Base-by-base conservation (phyloP, 2,329 filamentous ascomycete species). In the Elsinoe australis region DNA sequence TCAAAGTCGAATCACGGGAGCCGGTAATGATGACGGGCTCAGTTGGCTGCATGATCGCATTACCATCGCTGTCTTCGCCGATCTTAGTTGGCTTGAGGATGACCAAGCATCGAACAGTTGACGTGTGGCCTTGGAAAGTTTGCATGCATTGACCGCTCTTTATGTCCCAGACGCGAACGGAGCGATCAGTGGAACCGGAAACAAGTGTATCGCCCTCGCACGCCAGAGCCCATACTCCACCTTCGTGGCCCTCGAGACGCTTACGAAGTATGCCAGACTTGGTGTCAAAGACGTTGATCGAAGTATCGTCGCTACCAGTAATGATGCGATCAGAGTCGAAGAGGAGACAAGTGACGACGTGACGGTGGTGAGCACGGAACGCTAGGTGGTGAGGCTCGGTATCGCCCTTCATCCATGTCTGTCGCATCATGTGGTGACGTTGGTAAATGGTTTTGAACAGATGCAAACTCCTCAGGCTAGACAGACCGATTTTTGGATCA, bases 151-250 rank as follows among this genome's bases (percentile, higher is more conserved):
- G 78, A 0, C 89, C 92, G 58, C 84, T 84, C 61, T 94, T 87
- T 54, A 98, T 95, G 62, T 98, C 90, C 92, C 92, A 98, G 0
- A 98, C 90, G n/a, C 92, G 82, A n/a, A 98, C 92, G 8, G 92
- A 94, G 38, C 92, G 78, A 66, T 98, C 92, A 0, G 92, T 98
- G 5, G 89, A 95, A 2, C 92, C 92, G 12, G 92, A 98, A 2
- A 98, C 92, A 15, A 98, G 71, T 12, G 86, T 87, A 61, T 96
- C 95, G 44, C 89, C 90, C 61, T 95, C 83, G 62, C 96, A 98
- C 64, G 96, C 89, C 47, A 98, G 70, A 22, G 92, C 92, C 92
- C 92, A 98, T 1, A 98, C 92, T 36, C 92, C 92, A 26, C 92
- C 92, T 65, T 98, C 92, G 57, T 98, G 92, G 1, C 92, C 92